Conservation (phyloP, 1,139 yeast genomes). For the Magnusiomyces fungicola region DNA sequence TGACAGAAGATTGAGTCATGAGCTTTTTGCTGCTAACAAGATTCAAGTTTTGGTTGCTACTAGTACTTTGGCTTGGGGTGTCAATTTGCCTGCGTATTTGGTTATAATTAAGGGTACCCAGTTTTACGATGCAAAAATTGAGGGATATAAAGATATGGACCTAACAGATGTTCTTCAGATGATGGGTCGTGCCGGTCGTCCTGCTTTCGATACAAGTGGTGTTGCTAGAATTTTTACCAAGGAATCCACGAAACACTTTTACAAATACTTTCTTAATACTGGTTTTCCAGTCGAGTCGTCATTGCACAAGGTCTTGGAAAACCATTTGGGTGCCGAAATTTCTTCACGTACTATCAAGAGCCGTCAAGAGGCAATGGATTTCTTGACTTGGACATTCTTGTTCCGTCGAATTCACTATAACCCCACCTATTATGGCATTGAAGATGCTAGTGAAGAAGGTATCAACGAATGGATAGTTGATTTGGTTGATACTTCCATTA, state of each 20-base stretch:
- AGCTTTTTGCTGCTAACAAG: conserved; percentile 73
- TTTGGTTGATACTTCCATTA: conserved; percentile 64
- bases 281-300: conserved; percentile 99
- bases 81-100: conserved; percentile 88
- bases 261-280: conserved; percentile 86
- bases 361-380: conserved; percentile 86
- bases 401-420: conserved; percentile 91
- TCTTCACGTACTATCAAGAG: conserved; percentile 77
- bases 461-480: conserved; percentile 61
- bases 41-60: conserved; percentile 91
- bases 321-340: conserved; percentile 95
- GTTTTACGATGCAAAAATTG: conserved; percentile 74
- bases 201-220: conserved; percentile 93
- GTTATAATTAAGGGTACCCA: conserved; percentile 94
- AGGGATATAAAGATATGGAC: conserved; percentile 80
- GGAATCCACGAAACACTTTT: conserved; percentile 84
- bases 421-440: conserved; percentile 90
- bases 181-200: conserved; percentile 97
- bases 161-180: conserved; percentile 84
- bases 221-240: conserved; percentile 91
- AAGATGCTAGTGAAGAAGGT: conserved; percentile 49
- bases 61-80: conserved; percentile 96
- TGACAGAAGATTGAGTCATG: conserved; percentile 83
- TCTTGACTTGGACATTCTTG: conserved; percentile 89
- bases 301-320: conserved; percentile 82